Base-by-base conservation (phyloP, 2,329 filamentous ascomycete genomes). In the Clonostachys rhizophaga region DNA sequence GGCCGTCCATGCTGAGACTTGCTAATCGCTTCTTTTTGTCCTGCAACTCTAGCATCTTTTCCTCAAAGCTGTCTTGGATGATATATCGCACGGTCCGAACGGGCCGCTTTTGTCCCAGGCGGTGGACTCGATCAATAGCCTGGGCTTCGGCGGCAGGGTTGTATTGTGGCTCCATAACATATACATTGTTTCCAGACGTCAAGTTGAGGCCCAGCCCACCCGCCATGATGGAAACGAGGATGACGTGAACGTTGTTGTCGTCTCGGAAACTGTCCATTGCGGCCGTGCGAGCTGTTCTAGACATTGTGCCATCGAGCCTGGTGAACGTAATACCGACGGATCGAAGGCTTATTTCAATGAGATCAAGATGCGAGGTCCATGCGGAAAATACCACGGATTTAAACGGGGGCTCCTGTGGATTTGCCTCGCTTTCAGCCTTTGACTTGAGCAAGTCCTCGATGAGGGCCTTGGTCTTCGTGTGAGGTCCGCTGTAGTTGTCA, bases 81-180 rank as follows among this genome's bases (percentile, higher is more conserved):
- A 97, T 86, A 64, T 89, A 97, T 36, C 91, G 83, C 36, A 89
- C 84, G 2, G 91, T 95, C n/a, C 80, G 79, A 1, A 99, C 94
- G 12, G 85, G 81, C n/a, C 94, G 78, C 57, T 82, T 94, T 71
- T 99, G 94, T 1, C 94, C 91, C 2, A 96, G 74, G 16, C 91
- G 84, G 64, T 96, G 91, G 6, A 99, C 89, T 33, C 94, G 89
- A 63, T 97, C 94, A 8, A 97, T 79, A 3, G 94, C 94, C 68
- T 99, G 94, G 6, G 91, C 89, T 65, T 99, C 92, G 0, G 91
- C 90, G 0, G 91, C 91, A 0, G 94, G 94, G 59, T 99, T 99
- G 71, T 92, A 99, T 61, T 96, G 91, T 6, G 94, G 94, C 64
- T 99, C 94, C 92, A 99, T 97, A 58, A 97, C 87, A 63, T 94